These are phyloP conservation scores for Talaromyces stipitatus DNA, from an alignment of 495 filamentous ascomycete species.

Conservation along the genomic window DNA sequence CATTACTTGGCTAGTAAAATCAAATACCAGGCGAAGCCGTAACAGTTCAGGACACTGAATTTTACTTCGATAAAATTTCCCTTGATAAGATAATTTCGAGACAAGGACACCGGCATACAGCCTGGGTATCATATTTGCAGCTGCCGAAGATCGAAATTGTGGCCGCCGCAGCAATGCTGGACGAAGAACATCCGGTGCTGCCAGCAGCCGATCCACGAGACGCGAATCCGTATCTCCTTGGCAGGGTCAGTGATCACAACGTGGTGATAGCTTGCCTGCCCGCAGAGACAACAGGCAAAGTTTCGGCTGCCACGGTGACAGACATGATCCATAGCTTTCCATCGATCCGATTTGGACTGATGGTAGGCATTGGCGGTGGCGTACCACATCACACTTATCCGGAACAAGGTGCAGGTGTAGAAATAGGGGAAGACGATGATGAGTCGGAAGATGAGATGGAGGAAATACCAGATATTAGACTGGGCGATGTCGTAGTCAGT, in stretches of 20 bases:
- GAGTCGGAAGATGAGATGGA: conserved; percentile 2
- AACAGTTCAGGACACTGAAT: too few species aligned
- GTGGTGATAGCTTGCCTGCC: conserved; percentile 32
- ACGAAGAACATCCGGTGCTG: conserved; percentile 17
- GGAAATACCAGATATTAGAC: conserved; percentile 8
- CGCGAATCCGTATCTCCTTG: conserved; percentile 24
- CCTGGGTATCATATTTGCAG: too few species aligned
- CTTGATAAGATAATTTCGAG: too few species aligned
- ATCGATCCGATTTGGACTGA: conserved; percentile 29
- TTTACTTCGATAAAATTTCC: too few species aligned
- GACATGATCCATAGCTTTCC: conserved; percentile 28
- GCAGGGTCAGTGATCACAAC: conserved; percentile 27
- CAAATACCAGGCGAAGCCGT: too few species aligned
- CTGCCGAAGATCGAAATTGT: conserved; percentile 15
- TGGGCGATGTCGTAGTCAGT: conserved; percentile 36
- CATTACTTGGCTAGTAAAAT: too few species aligned
- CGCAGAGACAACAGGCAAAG: conserved; percentile 1
- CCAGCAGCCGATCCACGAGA: conserved; percentile 10
- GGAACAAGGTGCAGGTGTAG: background rate
- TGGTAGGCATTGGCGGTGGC: conserved; percentile 41
- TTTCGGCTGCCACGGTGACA: conserved; percentile 16
- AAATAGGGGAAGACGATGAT: background rate
- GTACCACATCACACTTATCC: conserved; percentile 5
- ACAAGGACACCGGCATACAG: too few species aligned
- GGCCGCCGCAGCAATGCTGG: conserved; percentile 27